phyloP scores from a whole-genome alignment of 2,329 filamentous ascomycete species.

The Pseudogymnoascus sp. region DNA sequence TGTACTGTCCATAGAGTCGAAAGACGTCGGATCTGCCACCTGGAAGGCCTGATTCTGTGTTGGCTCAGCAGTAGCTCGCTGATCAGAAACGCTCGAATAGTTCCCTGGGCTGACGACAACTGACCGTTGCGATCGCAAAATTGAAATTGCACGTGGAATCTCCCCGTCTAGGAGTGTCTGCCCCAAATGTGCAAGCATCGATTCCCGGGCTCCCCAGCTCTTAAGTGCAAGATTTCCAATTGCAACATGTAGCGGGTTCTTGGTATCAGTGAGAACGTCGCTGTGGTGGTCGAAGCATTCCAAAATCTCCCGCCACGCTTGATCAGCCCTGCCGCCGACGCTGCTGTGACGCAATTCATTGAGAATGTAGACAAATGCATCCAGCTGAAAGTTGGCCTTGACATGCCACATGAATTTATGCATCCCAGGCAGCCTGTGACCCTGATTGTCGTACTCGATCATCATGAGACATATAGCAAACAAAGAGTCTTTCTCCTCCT shows the following conservation, averaged over 20 bases:
- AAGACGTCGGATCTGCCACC: slow-evolving; percentile 16
- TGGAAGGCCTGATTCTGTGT: slow-evolving; percentile 9
- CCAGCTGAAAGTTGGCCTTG: slow-evolving; percentile 29
- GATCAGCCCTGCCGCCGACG: slow-evolving; percentile 24
- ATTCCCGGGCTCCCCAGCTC: slow-evolving; percentile 25
- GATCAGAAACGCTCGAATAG: slow-evolving; percentile 5
- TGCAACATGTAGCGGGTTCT: slow-evolving; percentile 23
- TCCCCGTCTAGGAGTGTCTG: slow-evolving; percentile 9
- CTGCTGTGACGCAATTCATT: slow-evolving; percentile 28
- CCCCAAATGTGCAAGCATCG: slow-evolving; percentile 15
- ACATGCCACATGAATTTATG: slow-evolving; percentile 30
- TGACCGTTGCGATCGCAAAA: slow-evolving; percentile 21
- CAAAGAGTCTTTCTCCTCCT: slow-evolving; percentile 27
- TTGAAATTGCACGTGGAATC: slow-evolving; percentile 18
- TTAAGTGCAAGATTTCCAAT: slow-evolving; percentile 26
- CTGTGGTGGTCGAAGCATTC: slow-evolving; percentile 25
- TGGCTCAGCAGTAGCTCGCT: slow-evolving; percentile 10
- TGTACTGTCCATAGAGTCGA: slow-evolving; percentile 16
- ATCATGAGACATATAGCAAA: slow-evolving; percentile 32
- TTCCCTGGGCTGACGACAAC: slow-evolving; percentile 7
- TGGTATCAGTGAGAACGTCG: slow-evolving; percentile 23
- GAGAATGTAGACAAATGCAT: slow-evolving; percentile 30
- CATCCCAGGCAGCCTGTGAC: slow-evolving; percentile 23
- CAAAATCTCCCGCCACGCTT: slow-evolving; percentile 27
- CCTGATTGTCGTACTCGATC: slow-evolving; percentile 28